Base-by-base conservation (phyloP, 225 moss, liverwort and hornwort species). In the Antitrichia curtipendula region DNA sequence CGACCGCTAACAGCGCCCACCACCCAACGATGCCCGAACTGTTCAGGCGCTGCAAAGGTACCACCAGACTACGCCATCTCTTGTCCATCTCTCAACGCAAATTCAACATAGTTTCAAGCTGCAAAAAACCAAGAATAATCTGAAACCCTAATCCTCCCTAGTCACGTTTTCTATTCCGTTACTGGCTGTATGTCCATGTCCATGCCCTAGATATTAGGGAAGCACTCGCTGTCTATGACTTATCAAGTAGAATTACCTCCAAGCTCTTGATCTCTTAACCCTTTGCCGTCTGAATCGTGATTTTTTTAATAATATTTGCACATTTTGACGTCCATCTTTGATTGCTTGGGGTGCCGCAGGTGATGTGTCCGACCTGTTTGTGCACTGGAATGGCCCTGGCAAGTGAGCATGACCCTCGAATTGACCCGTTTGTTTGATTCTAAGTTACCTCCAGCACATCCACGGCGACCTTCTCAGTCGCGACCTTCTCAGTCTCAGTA, bases 311-410 rank as follows among this genome's bases (percentile, higher is more conserved):
- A 9, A 6, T 16, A 10, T 57, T 38, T 38, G 38, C 56, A 11
- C 1, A 16, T 38, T 17, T 57, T 27, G 10, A 9, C 76, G 23
- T 54, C 36, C 25, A 54, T 54, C 54, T 54, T 54, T n/a, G 24
- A 3, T 6, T 73, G 56, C 58, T 84, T 80, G 38, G 88, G 50
- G 34, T 93, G 91, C 49, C 49, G 49, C 94, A 97, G 97, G 97
- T 98, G 66, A 98, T 97, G 98, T 98, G 98, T 87, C 98, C 97
- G 25, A 98, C 97, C 49, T 98, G 98, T 91, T 91, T 97, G 72
- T 97, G 98, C 91, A 98, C 98, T 50, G 98, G 98, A 78, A 94
- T 97, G 95, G 96, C 95, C 31, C 68, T 98, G 86, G 98, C 98
- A 22, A 98, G 96, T 88, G 98, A 98, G 91, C 98, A 98, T 49